Evolutionary conservation across 78 protist genomes (phyloP), one percentile per base, ranked within the genome.

Genomic region (slime mould (Dictyostelium discoideum)): DNA sequence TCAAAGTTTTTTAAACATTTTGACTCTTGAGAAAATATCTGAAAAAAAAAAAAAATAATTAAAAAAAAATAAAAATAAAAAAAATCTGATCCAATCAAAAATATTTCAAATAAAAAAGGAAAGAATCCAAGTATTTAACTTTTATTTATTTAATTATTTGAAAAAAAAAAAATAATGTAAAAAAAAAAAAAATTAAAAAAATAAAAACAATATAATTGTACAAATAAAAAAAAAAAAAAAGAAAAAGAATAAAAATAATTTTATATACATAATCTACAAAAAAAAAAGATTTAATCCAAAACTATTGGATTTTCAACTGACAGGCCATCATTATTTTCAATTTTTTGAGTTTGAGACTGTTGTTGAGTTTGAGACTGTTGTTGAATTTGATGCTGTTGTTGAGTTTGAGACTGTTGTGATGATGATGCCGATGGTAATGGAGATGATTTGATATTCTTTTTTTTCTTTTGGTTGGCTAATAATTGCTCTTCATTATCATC

Each of bases 71-170:
- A 98, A 94, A 96, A 97, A 48, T 29, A 80, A 93, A 14, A 96
- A 74, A 14, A 97, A 74, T 73, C 84, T 97, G 85, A 98, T 65
- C 99, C 99, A 98, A 94, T 98, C 99, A 29, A 76, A 50, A 50
- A 50, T 7, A 44, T 50, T 50, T 11, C 50, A 44, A 44, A n/a
- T n/a, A n/a, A 44, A 11, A 50, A 50, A 9, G 8, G 11, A 50
- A 50, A 50, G 1, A 2, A 11, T 54, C 65, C 13, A 54, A 54
- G 0, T 1, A 54, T 54, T 54, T 54, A 14, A 22, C n/a, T 54
- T 54, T 54, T 54, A 54, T 54, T 54, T 16, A 54, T 54, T 54
- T 54, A 54, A 54, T 16, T 54, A 16, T 54, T 54, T 50, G 16
- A 11, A 50, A 16, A 10, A 10, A 10, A 10, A 54, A 54, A 54